These are phyloP conservation scores for Podaxis sp. DNA, from an alignment of 768 basidiomycete genomes.

Conservation along the genomic window DNA sequence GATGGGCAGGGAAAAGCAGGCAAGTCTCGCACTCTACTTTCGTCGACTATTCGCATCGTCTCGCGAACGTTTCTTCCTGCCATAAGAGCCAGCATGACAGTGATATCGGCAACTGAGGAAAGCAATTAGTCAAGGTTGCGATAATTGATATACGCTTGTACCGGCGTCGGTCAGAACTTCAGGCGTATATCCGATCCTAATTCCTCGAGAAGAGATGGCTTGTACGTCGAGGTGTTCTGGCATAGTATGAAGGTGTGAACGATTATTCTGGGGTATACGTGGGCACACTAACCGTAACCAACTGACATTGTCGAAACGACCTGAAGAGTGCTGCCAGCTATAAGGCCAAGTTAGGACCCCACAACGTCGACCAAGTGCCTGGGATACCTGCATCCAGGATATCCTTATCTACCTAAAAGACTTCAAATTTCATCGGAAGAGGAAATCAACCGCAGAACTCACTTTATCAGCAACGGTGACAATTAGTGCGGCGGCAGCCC, in stretches of 20 bases:
- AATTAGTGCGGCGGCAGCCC: conserved; percentile 58
- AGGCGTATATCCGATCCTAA: conserved; percentile 88
- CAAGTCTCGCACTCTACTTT: conserved; percentile 50
- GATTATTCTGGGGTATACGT: not conserved
- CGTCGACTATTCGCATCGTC: conserved; percentile 58
- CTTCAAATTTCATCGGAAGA: not conserved
- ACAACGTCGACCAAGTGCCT: not conserved
- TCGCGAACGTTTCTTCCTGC: conserved; percentile 77
- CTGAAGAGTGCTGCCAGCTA: conserved; percentile 70
- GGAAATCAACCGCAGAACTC: not conserved
- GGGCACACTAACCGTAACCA: conserved; percentile 59
- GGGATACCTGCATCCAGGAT: conserved; percentile 53
- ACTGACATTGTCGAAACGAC: conserved; percentile 95
- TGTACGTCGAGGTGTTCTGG: conserved; percentile 78
- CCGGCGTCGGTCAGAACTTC: conserved; percentile 93
- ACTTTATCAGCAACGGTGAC: conserved; percentile 75
- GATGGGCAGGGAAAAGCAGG: not conserved
- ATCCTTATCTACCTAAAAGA: conserved; percentile 63
- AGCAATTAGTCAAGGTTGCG: not conserved
- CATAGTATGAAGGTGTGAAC: not conserved
- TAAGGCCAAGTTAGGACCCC: not conserved
- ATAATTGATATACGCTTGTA: conserved; percentile 18
- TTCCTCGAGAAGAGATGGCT: conserved; percentile 51
- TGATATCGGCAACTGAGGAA: conserved; percentile 76
- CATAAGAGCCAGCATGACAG: conserved; percentile 91